Conservation (phyloP, 2,329 filamentous ascomycete species). For the Fusarium globosum region DNA sequence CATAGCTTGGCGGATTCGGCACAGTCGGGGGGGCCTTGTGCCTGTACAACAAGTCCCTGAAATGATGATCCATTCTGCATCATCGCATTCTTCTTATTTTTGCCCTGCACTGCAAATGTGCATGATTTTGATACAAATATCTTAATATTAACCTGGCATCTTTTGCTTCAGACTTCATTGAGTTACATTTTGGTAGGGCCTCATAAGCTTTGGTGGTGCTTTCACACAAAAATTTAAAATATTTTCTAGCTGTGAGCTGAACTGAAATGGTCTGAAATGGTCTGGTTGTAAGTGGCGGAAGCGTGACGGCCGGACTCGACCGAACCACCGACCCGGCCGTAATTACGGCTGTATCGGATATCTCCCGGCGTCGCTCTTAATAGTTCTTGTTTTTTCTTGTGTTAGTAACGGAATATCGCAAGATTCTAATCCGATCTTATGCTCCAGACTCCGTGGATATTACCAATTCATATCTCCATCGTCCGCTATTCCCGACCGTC, state of each 20-base stretch:
- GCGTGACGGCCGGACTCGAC: slow-evolving; percentile 22
- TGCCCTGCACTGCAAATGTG: slow-evolving; percentile 6
- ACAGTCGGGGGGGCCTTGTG: slow-evolving; percentile 8
- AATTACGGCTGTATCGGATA: slow-evolving; percentile 44
- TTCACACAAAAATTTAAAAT: not conserved
- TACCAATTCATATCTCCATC: slow-evolving; percentile 17
- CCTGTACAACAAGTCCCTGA: slow-evolving; percentile 25
- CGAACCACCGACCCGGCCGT: slow-evolving; percentile 36
- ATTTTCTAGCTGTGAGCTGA: not conserved
- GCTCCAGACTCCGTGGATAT: slow-evolving; percentile 1
- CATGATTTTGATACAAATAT: not conserved
- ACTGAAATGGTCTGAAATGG: not conserved
- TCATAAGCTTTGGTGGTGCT: not conserved
- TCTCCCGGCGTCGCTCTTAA: slow-evolving; percentile 14
- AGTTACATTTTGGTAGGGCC: not conserved
- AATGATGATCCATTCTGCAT: slow-evolving; percentile 34
- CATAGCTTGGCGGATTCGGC: slow-evolving; percentile 28
- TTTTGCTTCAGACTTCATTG: not conserved
- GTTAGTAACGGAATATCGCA: slow-evolving; percentile 7
- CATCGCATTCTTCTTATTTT: not conserved
- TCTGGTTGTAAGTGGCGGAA: slow-evolving; percentile 20
- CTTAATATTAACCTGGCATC: not conserved
- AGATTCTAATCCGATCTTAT: slow-evolving; percentile 17
- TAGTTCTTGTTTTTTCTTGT: not conserved
- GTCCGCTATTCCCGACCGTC: slow-evolving; percentile 19